Evolutionary conservation across 768 basidiomycete genomes (phyloP).

Genomic region (Leccinum boreale): DNA sequence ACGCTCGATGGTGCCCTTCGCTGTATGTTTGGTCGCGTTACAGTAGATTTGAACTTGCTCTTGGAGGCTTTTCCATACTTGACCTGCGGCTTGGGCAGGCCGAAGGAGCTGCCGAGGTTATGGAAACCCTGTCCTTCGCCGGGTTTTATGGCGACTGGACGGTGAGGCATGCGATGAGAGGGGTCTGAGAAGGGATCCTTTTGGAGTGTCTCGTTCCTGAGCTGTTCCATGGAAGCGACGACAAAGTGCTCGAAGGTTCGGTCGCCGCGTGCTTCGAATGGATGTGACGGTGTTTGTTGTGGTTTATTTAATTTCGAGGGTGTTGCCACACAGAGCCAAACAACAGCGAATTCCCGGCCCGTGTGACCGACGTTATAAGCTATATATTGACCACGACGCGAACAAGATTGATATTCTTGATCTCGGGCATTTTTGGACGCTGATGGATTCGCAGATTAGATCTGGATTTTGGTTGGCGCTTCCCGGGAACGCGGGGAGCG

Average conservation of each 20-base stretch:
- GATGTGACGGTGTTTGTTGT: conserved; percentile 25
- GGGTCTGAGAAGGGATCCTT: conserved; percentile 14
- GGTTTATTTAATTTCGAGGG: conserved; percentile 25
- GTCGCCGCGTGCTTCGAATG: conserved; percentile 1
- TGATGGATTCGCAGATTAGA: conserved; percentile 14
- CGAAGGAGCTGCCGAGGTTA: conserved; percentile 22
- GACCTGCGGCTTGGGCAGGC: conserved; percentile 1
- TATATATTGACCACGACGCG: neutral
- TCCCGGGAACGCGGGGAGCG: neutral
- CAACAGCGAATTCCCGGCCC: neutral
- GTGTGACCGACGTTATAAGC: neutral
- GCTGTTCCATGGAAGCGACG: conserved; percentile 22
- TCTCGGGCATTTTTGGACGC: neutral
- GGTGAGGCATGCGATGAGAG: conserved; percentile 19
- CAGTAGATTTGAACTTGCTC: conserved; percentile 8
- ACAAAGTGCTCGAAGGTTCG: neutral
- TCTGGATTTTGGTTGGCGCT: neutral
- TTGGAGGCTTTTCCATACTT: conserved; percentile 2
- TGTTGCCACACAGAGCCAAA: conserved; percentile 22
- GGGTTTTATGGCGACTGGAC: conserved; percentile 22
- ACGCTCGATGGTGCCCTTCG: neutral
- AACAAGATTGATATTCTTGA: neutral
- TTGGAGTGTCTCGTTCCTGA: neutral
- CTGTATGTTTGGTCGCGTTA: neutral
- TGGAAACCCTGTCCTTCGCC: conserved; percentile 28